Base-by-base conservation (phyloP, 148 eudicot genomes). In the Rhododendron mucronatum region DNA sequence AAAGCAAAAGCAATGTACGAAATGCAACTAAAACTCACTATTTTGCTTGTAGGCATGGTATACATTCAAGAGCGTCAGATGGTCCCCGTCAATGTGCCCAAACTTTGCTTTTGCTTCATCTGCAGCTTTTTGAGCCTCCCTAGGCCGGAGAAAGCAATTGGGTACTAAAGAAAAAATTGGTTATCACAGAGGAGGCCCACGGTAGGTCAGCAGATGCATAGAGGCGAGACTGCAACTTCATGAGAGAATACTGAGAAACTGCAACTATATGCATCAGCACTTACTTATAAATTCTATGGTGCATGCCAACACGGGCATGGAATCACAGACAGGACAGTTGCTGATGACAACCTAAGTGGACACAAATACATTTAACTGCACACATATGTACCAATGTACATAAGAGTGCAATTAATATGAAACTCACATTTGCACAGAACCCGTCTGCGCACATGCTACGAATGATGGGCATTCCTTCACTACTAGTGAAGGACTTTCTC, bases 151-250 rank as follows among this genome's bases (percentile, higher is more conserved):
- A 93, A 97, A 97, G 98, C 99, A 97, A 91, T 97, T 97, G 98
- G 99, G 99, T 95, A 95, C 99, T 97, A 97, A 86, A 95, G 95
- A 95, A 90, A 94, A 94, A 95, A 94, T 87, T 94, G 89, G 94
- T 92, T 94, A 95, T 94, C 95, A 97, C 98, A 97, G 98, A 93
- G 93, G 98, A 95, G 98, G 95, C 92, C 98, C 98, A 93, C 91
- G 91, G 99, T 89, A 93, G 96, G 99, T 97, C 99, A 96, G 98
- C 98, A 94, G 99, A 97, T 93, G 97, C 95, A 96, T 96, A 96
- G 94, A 95, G 96, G 93, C 94, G 93, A 93, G 95, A 94, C 90
- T 88, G 93, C 91, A 96, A 94, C 99, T 94, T 94, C 90, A 95
- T 92, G 95, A 94, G 94, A 95, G 97, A 96, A 96, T 90, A 96